A percentile compares a stretch with the other conserved stretches of the same genome.
These are phyloP conservation scores for Ramaria sp. DNA, from an alignment of 768 basidiomycete genomes.

Conservation along the genomic window DNA sequence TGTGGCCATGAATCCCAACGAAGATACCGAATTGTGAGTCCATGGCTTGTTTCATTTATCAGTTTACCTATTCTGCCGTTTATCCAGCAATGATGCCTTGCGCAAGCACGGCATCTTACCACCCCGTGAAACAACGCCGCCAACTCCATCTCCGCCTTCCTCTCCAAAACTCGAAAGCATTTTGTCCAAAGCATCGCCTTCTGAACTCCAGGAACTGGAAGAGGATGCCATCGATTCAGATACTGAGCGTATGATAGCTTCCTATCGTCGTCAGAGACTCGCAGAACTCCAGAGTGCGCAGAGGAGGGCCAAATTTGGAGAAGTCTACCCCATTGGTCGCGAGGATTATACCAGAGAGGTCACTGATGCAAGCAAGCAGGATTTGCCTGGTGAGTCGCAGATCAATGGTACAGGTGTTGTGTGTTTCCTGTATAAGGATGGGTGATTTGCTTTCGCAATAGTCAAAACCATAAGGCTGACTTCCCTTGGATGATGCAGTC, in stretches of 20 bases:
- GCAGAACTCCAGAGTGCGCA: conserved; percentile 49
- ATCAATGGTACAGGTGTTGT: conserved; percentile 83
- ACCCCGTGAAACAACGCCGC: conserved; percentile 54
- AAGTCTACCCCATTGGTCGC: conserved; percentile 78
- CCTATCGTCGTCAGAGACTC: conserved; percentile 53
- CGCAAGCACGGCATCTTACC: conserved; percentile 89
- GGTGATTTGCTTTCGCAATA: conserved; percentile 39
- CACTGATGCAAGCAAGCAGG: conserved; percentile 77
- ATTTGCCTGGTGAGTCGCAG: conserved; percentile 53
- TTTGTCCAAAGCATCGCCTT: conserved; percentile 49
- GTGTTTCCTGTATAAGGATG: conserved; percentile 91
- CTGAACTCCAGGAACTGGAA: conserved; percentile 55
- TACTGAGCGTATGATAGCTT: conserved; percentile 58
- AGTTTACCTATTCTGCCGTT: neutral
- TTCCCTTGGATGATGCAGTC: conserved; percentile 30
- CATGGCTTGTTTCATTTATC: neutral
- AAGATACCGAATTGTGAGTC: conserved; percentile 94
- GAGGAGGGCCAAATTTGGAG: conserved; percentile 64
- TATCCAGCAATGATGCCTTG: conserved; percentile 77
- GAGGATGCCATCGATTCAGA: conserved; percentile 74
- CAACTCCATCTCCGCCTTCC: conserved; percentile 71
- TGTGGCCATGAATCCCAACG: conserved; percentile 72
- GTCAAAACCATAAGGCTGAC: neutral
- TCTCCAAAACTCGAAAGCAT: conserved; percentile 62
- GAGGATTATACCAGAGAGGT: conserved; percentile 94